A percentile compares a stretch with the other conserved stretches of the same genome.
phyloP scores from a whole-genome alignment of 768 basidiomycete species.

The Udeniomyces megalosporus region DNA sequence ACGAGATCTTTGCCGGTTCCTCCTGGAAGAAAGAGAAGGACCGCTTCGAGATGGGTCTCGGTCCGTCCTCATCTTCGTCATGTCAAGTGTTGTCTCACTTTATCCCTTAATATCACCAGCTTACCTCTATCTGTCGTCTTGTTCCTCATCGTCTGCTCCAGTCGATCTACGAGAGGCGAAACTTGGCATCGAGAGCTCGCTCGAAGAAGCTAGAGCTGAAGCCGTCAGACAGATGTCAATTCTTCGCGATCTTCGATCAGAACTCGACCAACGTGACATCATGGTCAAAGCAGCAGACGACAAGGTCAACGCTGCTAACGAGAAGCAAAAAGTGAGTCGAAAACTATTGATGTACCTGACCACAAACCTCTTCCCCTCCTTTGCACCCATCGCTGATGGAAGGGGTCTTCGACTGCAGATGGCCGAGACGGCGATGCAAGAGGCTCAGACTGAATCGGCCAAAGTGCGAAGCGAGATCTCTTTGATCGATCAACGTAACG shows the following conservation, averaged over 20 bases:
- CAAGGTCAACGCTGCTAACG: slow-evolving; percentile 59
- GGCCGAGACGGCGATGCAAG: slow-evolving; percentile 56
- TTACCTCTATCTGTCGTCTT: neutral
- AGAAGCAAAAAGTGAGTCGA: slow-evolving; percentile 69
- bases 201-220: slow-evolving; percentile 71
- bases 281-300: slow-evolving; percentile 59
- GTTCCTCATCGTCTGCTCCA: neutral
- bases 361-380: slow-evolving; percentile 53
- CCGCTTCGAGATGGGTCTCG: slow-evolving; percentile 65
- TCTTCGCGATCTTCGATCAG: slow-evolving; percentile 62
- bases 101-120: neutral
- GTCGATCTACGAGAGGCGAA: slow-evolving; percentile 1
- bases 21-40: slow-evolving; percentile 82
- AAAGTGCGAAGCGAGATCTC: slow-evolving; percentile 67
- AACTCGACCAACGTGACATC: slow-evolving; percentile 77
- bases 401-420: slow-evolving; percentile 68
- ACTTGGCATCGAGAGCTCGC: slow-evolving; percentile 51
- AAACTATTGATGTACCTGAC: slow-evolving; percentile 49
- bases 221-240: slow-evolving; percentile 66
- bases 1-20: slow-evolving; percentile 58
- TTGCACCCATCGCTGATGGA: too few relatives aligned
- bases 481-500: slow-evolving; percentile 60
- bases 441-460: slow-evolving; percentile 59
- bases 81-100: neutral
- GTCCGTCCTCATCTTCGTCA: slow-evolving; percentile 52